Conservation (phyloP, 345 rosid species). For the Rubroshorea leprosula region DNA sequence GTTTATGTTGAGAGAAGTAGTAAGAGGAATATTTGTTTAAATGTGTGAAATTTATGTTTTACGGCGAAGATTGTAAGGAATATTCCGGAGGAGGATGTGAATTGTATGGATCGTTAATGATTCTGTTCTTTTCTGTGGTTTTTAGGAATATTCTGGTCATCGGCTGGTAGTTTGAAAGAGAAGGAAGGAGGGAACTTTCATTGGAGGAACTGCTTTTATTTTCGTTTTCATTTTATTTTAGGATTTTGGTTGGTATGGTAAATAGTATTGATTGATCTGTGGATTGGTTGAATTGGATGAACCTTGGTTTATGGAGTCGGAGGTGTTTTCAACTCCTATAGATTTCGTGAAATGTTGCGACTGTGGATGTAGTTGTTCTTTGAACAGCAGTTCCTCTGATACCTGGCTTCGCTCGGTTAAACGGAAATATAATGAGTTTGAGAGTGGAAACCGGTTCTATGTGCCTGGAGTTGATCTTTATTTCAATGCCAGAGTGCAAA, state of each 20-base stretch:
- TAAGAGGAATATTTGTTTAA: not conserved
- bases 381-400: slow-evolving; percentile 21
- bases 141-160: slow-evolving; percentile 12
- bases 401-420: slow-evolving; percentile 56
- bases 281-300: slow-evolving; percentile 21
- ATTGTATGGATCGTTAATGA: not conserved
- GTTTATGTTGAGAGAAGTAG: not conserved
- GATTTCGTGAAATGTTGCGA: slow-evolving; percentile 38
- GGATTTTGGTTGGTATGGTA: not conserved
- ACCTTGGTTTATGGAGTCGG: slow-evolving; percentile 41
- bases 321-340: slow-evolving; percentile 28
- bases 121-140: not conserved
- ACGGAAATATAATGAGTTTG: slow-evolving; percentile 55
- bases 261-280: not conserved
- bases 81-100: not conserved
- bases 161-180: slow-evolving; percentile 17
- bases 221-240: not conserved
- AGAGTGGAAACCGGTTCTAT: slow-evolving; percentile 35
- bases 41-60: not conserved
- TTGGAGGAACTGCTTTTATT: slow-evolving; percentile 15
- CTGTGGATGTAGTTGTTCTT: slow-evolving; percentile 55
- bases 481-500: slow-evolving; percentile 58
- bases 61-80: not conserved
- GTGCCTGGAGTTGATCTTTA: slow-evolving; percentile 47
- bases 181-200: slow-evolving; percentile 17